Conservation (phyloP, 2,329 filamentous ascomycete genomes). For the Arthrobotrys sphaeroides region DNA sequence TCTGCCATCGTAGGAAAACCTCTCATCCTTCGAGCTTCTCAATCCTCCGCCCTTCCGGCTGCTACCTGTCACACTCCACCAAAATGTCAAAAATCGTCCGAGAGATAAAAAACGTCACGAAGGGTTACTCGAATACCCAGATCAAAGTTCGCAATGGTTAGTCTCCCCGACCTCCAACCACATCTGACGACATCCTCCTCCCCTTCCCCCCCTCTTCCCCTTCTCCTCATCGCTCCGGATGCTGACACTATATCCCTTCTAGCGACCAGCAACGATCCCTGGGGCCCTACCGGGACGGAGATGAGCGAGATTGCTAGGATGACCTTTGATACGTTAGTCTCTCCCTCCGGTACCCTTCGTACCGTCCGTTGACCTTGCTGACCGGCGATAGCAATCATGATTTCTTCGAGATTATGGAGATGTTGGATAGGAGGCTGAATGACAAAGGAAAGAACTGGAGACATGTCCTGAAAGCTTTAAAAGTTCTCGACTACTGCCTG, state of each 20-base stretch:
- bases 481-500: constrained; percentile 96
- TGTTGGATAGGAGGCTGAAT: constrained; percentile 97
- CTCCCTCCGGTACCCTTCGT: not conserved
- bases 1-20: not conserved
- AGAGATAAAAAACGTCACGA: constrained; percentile 99
- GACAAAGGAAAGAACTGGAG: constrained; percentile 99
- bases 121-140: constrained; percentile 95
- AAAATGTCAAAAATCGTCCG: constrained; percentile 95
- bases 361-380: not conserved
- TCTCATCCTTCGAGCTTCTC: not conserved
- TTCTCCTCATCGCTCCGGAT: constrained; percentile 2
- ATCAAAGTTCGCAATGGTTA: constrained; percentile 97
- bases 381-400: constrained; percentile 77
- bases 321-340: constrained; percentile 91
- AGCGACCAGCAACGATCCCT: constrained; percentile 99
- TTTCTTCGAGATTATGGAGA: constrained; percentile 99
- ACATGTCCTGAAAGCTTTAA: constrained; percentile 95
- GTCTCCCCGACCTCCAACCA: constrained; percentile 58
- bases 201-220: not conserved
- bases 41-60: constrained; percentile 35
- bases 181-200: not conserved
- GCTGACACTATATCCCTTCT: constrained; percentile 58
- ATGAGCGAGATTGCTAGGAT: constrained; percentile 99
- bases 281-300: constrained; percentile 96
- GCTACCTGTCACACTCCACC: not conserved